Evolutionary conservation across 768 basidiomycete species (phyloP), one percentile per base, ranked within the genome.

Genomic region (Pholiota conissans): DNA sequence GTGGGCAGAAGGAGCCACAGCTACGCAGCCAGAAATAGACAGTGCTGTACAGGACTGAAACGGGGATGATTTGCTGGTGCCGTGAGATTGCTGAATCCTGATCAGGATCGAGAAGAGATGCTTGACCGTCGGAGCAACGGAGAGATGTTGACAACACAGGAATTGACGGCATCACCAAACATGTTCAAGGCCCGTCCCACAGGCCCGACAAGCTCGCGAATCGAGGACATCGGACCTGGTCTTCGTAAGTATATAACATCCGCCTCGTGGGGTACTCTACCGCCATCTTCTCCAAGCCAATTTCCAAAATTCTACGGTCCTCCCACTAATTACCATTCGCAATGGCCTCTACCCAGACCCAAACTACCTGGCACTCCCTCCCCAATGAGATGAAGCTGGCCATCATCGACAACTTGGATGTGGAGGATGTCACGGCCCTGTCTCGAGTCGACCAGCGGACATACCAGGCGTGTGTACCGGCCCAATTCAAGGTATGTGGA

Each of bases 321-420:
- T 24, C 42, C 8, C 42, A 24, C 42, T 45, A 45, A 45, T 45
- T 42, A 24, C 42, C 49, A 56, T 42, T 57, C 16, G 55, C 61
- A 62, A 60, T 62, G 59, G 27, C 59, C 48, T 55, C 57, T n/a
- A 61, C 50, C 57, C 64, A 66, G 60, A 48, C 63, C 50, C 54
- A 59, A 57, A 54, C 60, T 56, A 64, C 73, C 63, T 90, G 89
- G 89, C 65, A 76, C 59, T 49, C 69, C 22, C 84, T 91, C 61
- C 89, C 89, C 45, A 74, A 75, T 0, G 89, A 91, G 61, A 83
- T 91, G 69, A 84, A 83, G 71, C 76, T 86, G 63, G 73, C 80
- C 26, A 63, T 91, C 68, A 71, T 86, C 46, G 79, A 76, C 42
- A 67, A 71, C 57, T 79, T 89, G 60, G 76, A 76, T 46, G 61